These are phyloP conservation scores for Cyberlindnera misumaiensis DNA, from an alignment of 805 yeast species.

Conservation along the genomic window DNA sequence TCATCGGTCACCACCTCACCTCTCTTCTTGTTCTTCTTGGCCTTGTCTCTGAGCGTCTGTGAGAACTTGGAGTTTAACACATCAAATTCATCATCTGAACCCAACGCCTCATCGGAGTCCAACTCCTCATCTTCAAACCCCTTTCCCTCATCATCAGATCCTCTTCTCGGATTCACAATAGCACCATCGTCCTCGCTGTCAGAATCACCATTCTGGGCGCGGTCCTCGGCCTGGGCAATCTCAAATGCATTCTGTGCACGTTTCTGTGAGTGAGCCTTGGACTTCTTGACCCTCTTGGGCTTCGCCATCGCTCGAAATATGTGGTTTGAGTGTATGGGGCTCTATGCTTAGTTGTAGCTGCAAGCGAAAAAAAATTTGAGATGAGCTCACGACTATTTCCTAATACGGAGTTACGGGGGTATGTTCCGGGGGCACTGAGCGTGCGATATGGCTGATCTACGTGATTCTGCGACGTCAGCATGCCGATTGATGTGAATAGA, in stretches of 20 bases:
- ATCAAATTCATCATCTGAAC: constrained; percentile 71
- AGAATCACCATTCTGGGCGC: constrained; percentile 8
- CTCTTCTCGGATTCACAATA: constrained; percentile 29
- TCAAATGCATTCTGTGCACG: constrained; percentile 47
- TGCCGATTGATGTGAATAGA: no score
- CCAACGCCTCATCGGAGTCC: constrained; percentile 85
- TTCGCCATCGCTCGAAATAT: constrained; percentile 4
- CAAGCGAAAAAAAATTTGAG: constrained; percentile 3
- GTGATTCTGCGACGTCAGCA: no score
- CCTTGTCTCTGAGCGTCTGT: constrained; percentile 57
- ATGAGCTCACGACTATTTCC: constrained; percentile 5
- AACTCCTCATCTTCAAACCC: constrained; percentile 57
- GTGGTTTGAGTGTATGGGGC: no score
- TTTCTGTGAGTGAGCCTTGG: constrained; percentile 23
- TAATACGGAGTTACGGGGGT: no score
- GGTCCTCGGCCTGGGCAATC: constrained; percentile 29
- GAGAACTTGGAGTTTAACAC: constrained; percentile 59
- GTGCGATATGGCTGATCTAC: no score
- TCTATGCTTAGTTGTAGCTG: background rate
- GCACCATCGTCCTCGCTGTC: constrained; percentile 30
- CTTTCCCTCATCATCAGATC: constrained; percentile 23
- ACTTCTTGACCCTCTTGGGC: constrained; percentile 2
- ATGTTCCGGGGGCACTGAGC: no score
- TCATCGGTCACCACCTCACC: constrained; percentile 11
- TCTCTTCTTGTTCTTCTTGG: constrained; percentile 28